Percentiles rank a stretch among this genome's conserved stretches.
These are phyloP conservation scores for Pholiota conissans DNA, from an alignment of 768 basidiomycete species.

Conservation along the genomic window DNA sequence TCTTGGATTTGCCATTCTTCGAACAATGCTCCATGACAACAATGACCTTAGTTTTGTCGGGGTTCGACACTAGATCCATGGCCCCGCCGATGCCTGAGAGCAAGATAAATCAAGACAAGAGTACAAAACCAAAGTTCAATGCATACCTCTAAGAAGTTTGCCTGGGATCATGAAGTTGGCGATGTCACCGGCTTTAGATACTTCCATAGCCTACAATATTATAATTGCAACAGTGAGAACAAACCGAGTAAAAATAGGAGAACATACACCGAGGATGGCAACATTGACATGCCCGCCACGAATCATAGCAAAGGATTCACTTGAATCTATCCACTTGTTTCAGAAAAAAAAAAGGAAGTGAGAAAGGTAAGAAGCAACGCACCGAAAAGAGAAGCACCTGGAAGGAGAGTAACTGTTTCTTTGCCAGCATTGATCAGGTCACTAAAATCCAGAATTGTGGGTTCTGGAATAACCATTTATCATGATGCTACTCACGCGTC, in stretches of 20 bases:
- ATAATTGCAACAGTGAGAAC: not conserved
- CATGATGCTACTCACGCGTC: slow-evolving; percentile 61
- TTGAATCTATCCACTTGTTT: slow-evolving; percentile 57
- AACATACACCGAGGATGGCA: slow-evolving; percentile 84
- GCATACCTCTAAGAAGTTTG: slow-evolving; percentile 81
- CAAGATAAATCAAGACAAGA: not conserved
- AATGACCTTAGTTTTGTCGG: slow-evolving; percentile 91
- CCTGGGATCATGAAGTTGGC: slow-evolving; percentile 99
- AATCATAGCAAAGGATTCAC: slow-evolving; percentile 97
- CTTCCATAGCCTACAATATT: slow-evolving; percentile 80
- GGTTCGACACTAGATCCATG: slow-evolving; percentile 96
- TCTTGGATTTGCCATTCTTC: slow-evolving; percentile 88
- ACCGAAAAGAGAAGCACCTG: slow-evolving; percentile 92
- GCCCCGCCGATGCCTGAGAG: slow-evolving; percentile 86
- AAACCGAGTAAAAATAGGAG: slow-evolving; percentile 2
- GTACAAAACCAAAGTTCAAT: not conserved
- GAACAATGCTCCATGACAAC: slow-evolving; percentile 89
- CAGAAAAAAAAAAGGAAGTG: slow-evolving; percentile 1
- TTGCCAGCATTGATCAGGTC: slow-evolving; percentile 96
- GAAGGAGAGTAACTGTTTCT: slow-evolving; percentile 89
- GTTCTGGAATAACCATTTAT: not conserved
- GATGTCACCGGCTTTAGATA: slow-evolving; percentile 89
- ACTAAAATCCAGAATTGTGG: slow-evolving; percentile 33
- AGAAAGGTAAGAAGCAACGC: slow-evolving; percentile 22
- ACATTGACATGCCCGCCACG: slow-evolving; percentile 95